Evolutionary conservation across 768 basidiomycete species (phyloP).

Genomic region (Xerocomus spinulosus): DNA sequence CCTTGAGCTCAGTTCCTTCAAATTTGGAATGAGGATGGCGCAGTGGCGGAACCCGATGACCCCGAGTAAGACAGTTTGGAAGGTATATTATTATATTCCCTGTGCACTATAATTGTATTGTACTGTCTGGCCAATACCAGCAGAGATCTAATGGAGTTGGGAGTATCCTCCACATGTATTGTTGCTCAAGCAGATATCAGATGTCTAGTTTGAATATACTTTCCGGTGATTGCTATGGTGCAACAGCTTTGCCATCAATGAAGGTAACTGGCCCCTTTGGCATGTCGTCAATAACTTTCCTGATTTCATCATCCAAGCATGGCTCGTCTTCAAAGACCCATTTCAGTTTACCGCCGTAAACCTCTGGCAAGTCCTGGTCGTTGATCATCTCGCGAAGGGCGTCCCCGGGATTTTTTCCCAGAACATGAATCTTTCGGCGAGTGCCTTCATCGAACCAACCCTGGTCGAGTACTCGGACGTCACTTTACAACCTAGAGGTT

Average conservation of each 20-base stretch:
- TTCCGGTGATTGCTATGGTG: slow-evolving; percentile 12
- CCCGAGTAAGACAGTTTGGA: slow-evolving; percentile 23
- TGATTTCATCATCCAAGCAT: slow-evolving; percentile 52
- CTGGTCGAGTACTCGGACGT: slow-evolving; percentile 26
- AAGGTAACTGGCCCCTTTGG: slow-evolving; percentile 56
- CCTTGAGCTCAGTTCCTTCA: slow-evolving; percentile 52
- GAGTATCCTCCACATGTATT: not conserved
- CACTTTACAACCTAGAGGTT: not conserved
- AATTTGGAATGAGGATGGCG: slow-evolving; percentile 80
- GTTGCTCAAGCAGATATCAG: not conserved
- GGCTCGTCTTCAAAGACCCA: slow-evolving; percentile 72
- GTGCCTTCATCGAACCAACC: slow-evolving; percentile 80
- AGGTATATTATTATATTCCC: slow-evolving; percentile 27
- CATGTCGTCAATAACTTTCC: slow-evolving; percentile 41
- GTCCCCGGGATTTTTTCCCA: slow-evolving; percentile 56
- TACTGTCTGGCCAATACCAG: slow-evolving; percentile 15
- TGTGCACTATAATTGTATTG: slow-evolving; percentile 26
- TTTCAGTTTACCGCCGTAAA: slow-evolving; percentile 70
- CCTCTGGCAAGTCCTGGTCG: slow-evolving; percentile 50
- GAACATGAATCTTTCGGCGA: slow-evolving; percentile 69
- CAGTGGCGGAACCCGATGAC: slow-evolving; percentile 58
- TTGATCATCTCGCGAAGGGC: slow-evolving; percentile 49
- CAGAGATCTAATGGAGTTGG: slow-evolving; percentile 8
- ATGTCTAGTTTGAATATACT: no score
- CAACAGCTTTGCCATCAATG: slow-evolving; percentile 39